Percentiles rank a stretch among this genome's conserved stretches.
These are phyloP conservation scores for Extremus antarcticus DNA, from an alignment of 495 filamentous ascomycete species.

Conservation along the genomic window DNA sequence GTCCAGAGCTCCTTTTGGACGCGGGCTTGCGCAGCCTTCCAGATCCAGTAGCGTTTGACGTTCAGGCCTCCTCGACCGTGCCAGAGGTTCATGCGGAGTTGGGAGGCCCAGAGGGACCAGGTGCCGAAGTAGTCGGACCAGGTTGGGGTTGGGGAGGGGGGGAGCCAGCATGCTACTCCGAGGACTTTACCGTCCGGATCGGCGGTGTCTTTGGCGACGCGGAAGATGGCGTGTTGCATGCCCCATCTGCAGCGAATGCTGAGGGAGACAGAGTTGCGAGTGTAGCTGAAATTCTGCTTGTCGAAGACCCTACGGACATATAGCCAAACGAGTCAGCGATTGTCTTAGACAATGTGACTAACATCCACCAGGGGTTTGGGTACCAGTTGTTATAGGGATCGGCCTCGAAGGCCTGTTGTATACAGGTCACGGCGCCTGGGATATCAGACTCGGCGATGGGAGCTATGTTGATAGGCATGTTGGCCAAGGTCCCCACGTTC, in stretches of 20 bases:
- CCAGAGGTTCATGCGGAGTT: conserved; percentile 50
- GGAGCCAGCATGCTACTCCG: conserved; percentile 55
- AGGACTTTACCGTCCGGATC: conserved; percentile 35
- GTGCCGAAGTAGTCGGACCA: conserved; percentile 47
- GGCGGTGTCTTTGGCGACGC: conserved; percentile 44
- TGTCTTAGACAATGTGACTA: conserved; percentile 33
- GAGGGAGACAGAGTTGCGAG: conserved; percentile 53
- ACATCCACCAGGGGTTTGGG: not conserved
- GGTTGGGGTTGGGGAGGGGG: conserved; percentile 37
- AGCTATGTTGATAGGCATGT: conserved; percentile 47
- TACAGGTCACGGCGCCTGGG: conserved; percentile 46
- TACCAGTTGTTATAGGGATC: conserved; percentile 53
- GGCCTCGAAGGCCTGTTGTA: conserved; percentile 50
- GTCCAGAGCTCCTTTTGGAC: conserved; percentile 49
- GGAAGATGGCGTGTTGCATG: conserved; percentile 51
- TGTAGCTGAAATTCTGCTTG: conserved; percentile 38
- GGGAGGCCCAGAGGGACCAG: conserved; percentile 49
- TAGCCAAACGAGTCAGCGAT: conserved; percentile 3
- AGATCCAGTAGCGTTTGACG: conserved; percentile 52
- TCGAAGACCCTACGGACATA: conserved; percentile 13
- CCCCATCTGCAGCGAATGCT: conserved; percentile 52
- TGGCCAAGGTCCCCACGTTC: too few relatives aligned
- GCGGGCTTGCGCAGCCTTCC: conserved; percentile 48
- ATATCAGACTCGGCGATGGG: conserved; percentile 48
- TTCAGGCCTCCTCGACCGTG: conserved; percentile 56